These are phyloP conservation scores for Candida suzukii DNA, from an alignment of 805 yeast species.

Conservation along the genomic window DNA sequence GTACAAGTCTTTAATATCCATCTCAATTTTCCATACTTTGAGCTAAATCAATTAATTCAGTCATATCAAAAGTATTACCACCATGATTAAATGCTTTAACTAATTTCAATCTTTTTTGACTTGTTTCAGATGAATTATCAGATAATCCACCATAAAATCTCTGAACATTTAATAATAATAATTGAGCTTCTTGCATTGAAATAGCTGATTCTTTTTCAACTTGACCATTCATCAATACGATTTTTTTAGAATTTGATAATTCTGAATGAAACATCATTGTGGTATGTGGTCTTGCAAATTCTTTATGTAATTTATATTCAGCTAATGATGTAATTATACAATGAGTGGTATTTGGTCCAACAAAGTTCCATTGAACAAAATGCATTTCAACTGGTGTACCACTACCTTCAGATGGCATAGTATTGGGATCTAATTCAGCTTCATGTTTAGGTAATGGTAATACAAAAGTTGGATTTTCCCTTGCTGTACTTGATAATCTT, in stretches of 20 bases:
- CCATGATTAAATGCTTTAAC: slow-evolving; percentile 69
- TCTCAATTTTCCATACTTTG: slow-evolving; percentile 51
- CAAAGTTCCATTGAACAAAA: slow-evolving; percentile 89
- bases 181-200: slow-evolving; percentile 68
- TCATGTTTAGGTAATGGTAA: slow-evolving; percentile 74
- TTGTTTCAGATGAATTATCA: slow-evolving; percentile 31
- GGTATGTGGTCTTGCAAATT: slow-evolving; percentile 93
- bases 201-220: slow-evolving; percentile 68
- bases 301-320: slow-evolving; percentile 84
- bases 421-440: slow-evolving; percentile 16
- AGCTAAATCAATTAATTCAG: slow-evolving; percentile 62
- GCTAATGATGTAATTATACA: slow-evolving; percentile 87
- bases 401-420: slow-evolving; percentile 5
- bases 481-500: slow-evolving; percentile 58
- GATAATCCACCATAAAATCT: slow-evolving; percentile 73
- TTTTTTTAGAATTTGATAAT: slow-evolving; percentile 45
- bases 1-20: background rate
- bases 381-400: slow-evolving; percentile 62
- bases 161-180: slow-evolving; percentile 68
- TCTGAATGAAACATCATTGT: slow-evolving; percentile 85
- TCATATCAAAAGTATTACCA: slow-evolving; percentile 54
- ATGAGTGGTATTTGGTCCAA: slow-evolving; percentile 77
- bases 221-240: slow-evolving; percentile 81
- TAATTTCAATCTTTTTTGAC: slow-evolving; percentile 45
- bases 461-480: slow-evolving; percentile 75